Conservation (phyloP, 805 yeast species). For the Barnettozyma botsteinii region DNA sequence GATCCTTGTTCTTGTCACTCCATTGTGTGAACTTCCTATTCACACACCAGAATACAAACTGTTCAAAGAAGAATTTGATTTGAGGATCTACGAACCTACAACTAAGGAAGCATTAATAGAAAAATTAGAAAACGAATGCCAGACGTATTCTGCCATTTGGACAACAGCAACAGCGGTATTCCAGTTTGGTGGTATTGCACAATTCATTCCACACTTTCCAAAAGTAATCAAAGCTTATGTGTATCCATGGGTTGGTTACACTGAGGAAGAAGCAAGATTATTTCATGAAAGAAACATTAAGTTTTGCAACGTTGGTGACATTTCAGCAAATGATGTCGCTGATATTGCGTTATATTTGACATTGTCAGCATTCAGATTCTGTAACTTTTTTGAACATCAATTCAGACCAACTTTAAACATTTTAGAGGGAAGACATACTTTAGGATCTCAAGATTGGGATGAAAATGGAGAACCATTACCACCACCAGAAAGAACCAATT, state of each 20-base stretch:
- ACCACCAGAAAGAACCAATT: slow-evolving; percentile 30
- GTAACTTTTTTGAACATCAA: slow-evolving; percentile 40
- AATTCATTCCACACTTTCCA: slow-evolving; percentile 44
- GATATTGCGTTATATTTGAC: slow-evolving; percentile 60
- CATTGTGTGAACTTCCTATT: slow-evolving; percentile 36
- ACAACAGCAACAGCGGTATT: slow-evolving; percentile 44
- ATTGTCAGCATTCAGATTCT: slow-evolving; percentile 55
- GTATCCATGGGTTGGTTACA: slow-evolving; percentile 59
- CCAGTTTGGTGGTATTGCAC: slow-evolving; percentile 38
- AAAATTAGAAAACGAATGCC: slow-evolving; percentile 34
- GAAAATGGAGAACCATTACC: slow-evolving; percentile 26
- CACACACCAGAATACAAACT: slow-evolving; percentile 40
- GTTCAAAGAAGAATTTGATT: slow-evolving; percentile 36
- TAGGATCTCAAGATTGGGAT: slow-evolving; percentile 31
- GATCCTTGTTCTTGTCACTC: slow-evolving; percentile 29
- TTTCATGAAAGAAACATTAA: slow-evolving; percentile 43
- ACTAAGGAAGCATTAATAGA: slow-evolving; percentile 36
- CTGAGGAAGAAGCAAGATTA: slow-evolving; percentile 41
- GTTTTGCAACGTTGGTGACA: slow-evolving; percentile 56
- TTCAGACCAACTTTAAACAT: slow-evolving; percentile 39
- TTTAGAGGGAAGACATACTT: slow-evolving; percentile 36
- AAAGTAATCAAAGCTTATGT: slow-evolving; percentile 40
- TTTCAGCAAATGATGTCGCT: slow-evolving; percentile 64
- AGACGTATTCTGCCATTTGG: slow-evolving; percentile 47
- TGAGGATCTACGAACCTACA: slow-evolving; percentile 35